phyloP scores from a whole-genome alignment of 2,329 filamentous ascomycete species.

The Aspergillus quadricinctus region DNA sequence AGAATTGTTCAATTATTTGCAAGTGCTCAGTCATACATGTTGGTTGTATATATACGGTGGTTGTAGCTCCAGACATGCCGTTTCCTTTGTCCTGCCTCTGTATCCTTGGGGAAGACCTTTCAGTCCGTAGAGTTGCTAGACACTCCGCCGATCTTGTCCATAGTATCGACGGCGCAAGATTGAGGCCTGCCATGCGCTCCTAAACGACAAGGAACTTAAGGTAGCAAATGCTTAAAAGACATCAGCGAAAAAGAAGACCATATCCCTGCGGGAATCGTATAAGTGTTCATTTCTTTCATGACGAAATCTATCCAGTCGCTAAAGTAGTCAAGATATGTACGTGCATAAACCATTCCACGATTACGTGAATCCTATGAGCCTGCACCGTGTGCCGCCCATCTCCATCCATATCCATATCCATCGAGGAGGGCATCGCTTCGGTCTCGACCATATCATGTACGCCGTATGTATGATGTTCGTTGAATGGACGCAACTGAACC shows the following conservation, averaged over 20 bases:
- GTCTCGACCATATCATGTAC: not conserved
- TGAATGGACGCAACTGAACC: not conserved
- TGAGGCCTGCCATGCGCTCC: not conserved
- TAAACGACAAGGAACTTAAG: not conserved
- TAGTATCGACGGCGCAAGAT: not conserved
- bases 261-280: not conserved
- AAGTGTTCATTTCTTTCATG: conserved; percentile 21
- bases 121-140: not conserved
- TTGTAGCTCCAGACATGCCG: not conserved
- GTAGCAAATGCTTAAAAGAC: not conserved
- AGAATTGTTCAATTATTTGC: conserved; percentile 16
- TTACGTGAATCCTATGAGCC: not conserved
- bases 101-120: not conserved
- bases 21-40: conserved; percentile 10
- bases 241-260: too few relatives aligned
- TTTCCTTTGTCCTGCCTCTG: not conserved
- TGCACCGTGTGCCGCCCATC: not conserved
- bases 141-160: not conserved
- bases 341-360: conserved; percentile 15
- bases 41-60: conserved; percentile 30
- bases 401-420: not conserved
- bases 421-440: not conserved
- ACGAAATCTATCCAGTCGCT: conserved; percentile 31
- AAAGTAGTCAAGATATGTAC: conserved; percentile 28
- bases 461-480: not conserved